These are phyloP conservation scores for Musa balbisiana DNA, from an alignment of 202 grass and related monocot genomes.

Conservation along the genomic window DNA sequence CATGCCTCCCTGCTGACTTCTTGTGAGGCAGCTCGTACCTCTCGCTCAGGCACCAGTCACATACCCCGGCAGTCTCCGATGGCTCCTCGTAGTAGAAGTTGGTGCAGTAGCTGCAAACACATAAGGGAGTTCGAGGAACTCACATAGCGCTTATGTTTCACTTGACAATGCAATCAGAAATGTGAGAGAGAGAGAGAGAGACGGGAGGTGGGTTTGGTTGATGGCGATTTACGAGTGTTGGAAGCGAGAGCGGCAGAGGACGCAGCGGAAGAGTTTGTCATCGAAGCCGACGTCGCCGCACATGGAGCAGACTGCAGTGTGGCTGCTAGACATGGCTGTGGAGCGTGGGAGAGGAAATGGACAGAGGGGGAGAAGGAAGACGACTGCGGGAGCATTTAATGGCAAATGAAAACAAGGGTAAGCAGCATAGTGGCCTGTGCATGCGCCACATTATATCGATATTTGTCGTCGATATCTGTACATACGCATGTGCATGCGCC, in stretches of 20 bases:
- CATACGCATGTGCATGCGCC: background rate
- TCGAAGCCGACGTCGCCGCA: conserved; percentile 93
- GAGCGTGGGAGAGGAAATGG: background rate
- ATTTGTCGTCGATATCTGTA: too few species aligned
- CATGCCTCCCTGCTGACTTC: conserved; percentile 29
- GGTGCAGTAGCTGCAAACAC: conserved; percentile 63
- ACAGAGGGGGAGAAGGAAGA: conserved; percentile 18
- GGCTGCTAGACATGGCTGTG: conserved; percentile 38
- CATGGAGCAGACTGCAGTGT: conserved; percentile 63
- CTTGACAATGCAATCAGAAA: background rate
- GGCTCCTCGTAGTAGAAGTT: conserved; percentile 73
- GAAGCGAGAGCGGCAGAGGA: conserved; percentile 58
- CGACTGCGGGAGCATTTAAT: background rate
- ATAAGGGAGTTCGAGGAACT: background rate
- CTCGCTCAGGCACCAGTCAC: conserved; percentile 84
- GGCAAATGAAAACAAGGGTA: background rate
- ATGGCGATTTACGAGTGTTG: conserved; percentile 58
- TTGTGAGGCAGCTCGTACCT: conserved; percentile 18
- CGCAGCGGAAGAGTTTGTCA: conserved; percentile 88
- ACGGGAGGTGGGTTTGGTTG: background rate
- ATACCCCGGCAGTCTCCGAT: conserved; percentile 37
- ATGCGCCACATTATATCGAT: background rate
- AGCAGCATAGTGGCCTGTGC: background rate
- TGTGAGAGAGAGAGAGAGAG: background rate
- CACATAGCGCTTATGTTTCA: background rate